Evolutionary conservation across 257 asterid genomes (phyloP).

Genomic region (Primulina huaijiensis): DNA sequence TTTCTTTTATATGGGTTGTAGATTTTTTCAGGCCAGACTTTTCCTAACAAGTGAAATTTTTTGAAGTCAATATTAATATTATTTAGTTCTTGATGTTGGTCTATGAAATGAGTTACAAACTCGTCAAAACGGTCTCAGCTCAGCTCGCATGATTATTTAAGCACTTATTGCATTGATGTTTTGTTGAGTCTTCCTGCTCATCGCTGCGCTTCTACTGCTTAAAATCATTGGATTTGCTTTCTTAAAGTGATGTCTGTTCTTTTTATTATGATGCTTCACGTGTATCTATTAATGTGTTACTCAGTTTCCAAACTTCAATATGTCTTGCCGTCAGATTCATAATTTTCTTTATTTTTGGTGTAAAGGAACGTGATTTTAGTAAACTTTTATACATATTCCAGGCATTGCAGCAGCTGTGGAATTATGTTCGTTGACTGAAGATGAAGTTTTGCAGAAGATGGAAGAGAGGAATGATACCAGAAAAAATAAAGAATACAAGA

Average conservation of each 20-base stretch:
- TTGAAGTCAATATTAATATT: too few relatives aligned
- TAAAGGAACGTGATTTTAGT: slow-evolving; percentile 1
- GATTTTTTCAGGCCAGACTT: too few relatives aligned
- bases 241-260: not conserved
- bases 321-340: not conserved
- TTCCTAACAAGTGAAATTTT: too few relatives aligned
- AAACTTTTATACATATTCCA: slow-evolving; percentile 24
- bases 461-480: slow-evolving; percentile 59
- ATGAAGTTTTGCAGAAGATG: slow-evolving; percentile 48
- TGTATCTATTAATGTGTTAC: not conserved
- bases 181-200: too few relatives aligned
- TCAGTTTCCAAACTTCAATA: not conserved
- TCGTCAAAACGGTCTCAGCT: too few relatives aligned
- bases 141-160: too few relatives aligned
- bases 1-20: too few relatives aligned
- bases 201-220: not conserved
- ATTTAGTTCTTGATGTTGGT: too few relatives aligned
- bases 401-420: slow-evolving; percentile 67
- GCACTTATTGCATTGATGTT: too few relatives aligned
- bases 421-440: slow-evolving; percentile 70
- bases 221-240: not conserved
- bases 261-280: not conserved
- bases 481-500: slow-evolving; percentile 70
- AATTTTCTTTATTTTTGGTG: not conserved
- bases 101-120: too few relatives aligned